phyloP scores from a whole-genome alignment of 768 basidiomycete genomes.

The Pilatotrama ljubarskyi region DNA sequence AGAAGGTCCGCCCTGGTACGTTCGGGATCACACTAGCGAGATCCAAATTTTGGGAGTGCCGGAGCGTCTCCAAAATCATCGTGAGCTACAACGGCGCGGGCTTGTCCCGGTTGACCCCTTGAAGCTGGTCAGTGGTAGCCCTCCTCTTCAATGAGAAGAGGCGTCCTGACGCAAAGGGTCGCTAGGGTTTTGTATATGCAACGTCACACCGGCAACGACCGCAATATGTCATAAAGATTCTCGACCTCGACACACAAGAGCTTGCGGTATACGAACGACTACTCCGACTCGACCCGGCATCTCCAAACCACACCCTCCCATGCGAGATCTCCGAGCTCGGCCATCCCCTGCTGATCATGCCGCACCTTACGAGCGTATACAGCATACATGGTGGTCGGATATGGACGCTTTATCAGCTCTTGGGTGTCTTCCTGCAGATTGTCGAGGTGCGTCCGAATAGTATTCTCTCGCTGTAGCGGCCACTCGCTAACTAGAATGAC shows the following conservation, averaged over 20 bases:
- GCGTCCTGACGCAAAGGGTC: no score
- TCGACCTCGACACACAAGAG: background rate
- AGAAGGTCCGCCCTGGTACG: background rate
- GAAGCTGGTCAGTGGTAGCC: background rate
- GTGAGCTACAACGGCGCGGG: background rate
- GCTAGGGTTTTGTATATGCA: background rate
- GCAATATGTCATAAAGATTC: background rate
- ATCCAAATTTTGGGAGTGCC: background rate
- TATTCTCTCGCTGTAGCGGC: background rate
- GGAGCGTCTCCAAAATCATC: background rate
- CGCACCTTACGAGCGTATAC: background rate
- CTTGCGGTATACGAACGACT: background rate
- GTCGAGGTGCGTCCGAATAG: background rate
- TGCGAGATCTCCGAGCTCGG: background rate
- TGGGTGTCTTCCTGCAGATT: background rate
- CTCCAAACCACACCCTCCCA: background rate
- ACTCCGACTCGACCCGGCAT: background rate
- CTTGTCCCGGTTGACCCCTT: background rate
- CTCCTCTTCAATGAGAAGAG: background rate
- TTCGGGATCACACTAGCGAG: background rate
- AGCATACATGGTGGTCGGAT: background rate
- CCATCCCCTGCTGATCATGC: constrained; percentile 4
- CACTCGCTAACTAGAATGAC: background rate
- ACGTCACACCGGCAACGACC: background rate
- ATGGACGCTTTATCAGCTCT: background rate